Evolutionary conservation across 306 rosid genomes (phyloP).

Genomic region (Mimosa pudica): DNA sequence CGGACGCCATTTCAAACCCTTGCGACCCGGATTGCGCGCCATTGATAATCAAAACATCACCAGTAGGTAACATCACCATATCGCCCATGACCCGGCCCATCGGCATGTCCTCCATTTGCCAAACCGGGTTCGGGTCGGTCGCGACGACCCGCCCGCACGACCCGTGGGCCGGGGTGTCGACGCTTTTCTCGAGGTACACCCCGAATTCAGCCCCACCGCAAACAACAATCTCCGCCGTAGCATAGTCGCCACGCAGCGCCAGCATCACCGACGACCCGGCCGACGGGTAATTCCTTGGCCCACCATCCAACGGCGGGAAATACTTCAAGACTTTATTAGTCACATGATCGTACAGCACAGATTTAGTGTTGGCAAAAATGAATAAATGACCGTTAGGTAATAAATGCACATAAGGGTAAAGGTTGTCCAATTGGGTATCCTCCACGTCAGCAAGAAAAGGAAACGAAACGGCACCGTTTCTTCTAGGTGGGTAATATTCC

Average conservation of each 20-base stretch:
- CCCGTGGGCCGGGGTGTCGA: conserved; percentile 70
- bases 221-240: conserved; percentile 59
- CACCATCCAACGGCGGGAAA: conserved; percentile 74
- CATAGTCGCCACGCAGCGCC: conserved; percentile 51
- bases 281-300: conserved; percentile 89
- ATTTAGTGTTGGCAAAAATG: conserved; percentile 75
- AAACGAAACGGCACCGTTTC: conserved; percentile 57
- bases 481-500: conserved; percentile 69
- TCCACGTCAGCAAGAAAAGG: conserved; percentile 63
- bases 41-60: conserved; percentile 73
- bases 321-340: conserved; percentile 35
- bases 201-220: conserved; percentile 93
- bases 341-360: conserved; percentile 56
- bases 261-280: conserved; percentile 89
- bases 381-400: conserved; percentile 80
- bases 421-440: conserved; percentile 80
- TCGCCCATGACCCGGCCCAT: conserved; percentile 87
- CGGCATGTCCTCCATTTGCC: conserved; percentile 89
- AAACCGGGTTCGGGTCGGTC: conserved; percentile 51
- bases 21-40: conserved; percentile 85
- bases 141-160: conserved; percentile 76
- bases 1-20: conserved; percentile 67
- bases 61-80: conserved; percentile 81
- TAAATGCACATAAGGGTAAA: conserved; percentile 85
- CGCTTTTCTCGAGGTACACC: conserved; percentile 53